phyloP scores from a whole-genome alignment of 2,329 filamentous ascomycete genomes.

The Hypoxylon sp. region DNA sequence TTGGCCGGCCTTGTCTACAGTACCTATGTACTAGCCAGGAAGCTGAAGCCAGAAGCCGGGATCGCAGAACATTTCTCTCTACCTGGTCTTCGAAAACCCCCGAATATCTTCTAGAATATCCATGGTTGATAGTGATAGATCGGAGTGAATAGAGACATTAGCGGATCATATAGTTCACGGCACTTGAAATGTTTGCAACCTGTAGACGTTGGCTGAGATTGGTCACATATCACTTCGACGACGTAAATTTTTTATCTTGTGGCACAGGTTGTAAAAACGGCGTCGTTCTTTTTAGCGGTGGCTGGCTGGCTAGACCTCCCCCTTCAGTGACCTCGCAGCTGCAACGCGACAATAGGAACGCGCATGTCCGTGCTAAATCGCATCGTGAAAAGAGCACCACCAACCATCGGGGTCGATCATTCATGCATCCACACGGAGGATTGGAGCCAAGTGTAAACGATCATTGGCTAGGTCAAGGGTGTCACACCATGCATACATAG shows the following conservation, averaged over 20 bases:
- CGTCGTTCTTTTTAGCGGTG: conserved; percentile 2
- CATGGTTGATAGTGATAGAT: conserved; percentile 15
- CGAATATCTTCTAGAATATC: conserved; percentile 32
- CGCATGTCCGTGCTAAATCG: conserved; percentile 25
- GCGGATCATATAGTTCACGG: background rate
- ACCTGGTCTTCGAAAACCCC: conserved; percentile 22
- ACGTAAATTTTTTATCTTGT: conserved; percentile 19
- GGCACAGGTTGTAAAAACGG: conserved; percentile 14
- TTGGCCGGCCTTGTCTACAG: background rate
- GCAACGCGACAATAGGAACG: conserved; percentile 24
- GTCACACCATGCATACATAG: conserved; percentile 30
- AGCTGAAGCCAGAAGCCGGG: conserved; percentile 33
- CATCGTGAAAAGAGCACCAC: conserved; percentile 18
- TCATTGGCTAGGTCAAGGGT: conserved; percentile 27
- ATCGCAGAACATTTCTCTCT: conserved; percentile 28
- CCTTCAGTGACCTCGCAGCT: conserved; percentile 24
- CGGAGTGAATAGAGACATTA: conserved; percentile 2
- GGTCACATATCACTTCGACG: conserved; percentile 22
- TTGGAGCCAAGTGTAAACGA: conserved; percentile 17
- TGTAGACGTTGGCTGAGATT: conserved; percentile 1
- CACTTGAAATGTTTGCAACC: background rate
- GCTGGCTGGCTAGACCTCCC: conserved; percentile 3
- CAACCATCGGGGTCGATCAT: conserved; percentile 29
- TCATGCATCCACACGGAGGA: conserved; percentile 39
- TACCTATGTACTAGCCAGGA: conserved; percentile 23